Base-by-base conservation (phyloP, 2,329 filamentous ascomycete genomes). In the Magnaporthiopsis rhizophila region DNA sequence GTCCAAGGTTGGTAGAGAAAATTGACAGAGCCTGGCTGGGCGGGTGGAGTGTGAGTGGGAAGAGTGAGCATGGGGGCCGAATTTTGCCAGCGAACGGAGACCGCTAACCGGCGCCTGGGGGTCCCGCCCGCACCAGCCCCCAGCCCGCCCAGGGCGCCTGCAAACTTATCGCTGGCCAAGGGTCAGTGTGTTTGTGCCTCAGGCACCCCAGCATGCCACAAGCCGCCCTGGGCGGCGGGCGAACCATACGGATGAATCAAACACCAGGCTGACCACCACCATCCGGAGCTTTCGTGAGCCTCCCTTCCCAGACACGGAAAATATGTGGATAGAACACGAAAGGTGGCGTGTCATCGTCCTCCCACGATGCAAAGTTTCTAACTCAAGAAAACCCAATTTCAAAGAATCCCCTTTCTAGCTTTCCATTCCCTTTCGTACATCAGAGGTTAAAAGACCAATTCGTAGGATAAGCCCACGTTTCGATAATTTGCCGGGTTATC, bases 11-110 rank as follows among this genome's bases (percentile, higher is more conserved):
- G 18, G 26, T 56, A 24, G 36, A 50, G 38, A 56, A 34, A 62
- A 62, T 45, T 26, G 9, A 45, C 53, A 62, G 61, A 62, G 61
- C 61, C 58, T 60, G 58, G 58, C 45, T n/a, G 45, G 58, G 58
- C 28, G 12, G 58, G 58, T 32, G 57, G 57, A 24, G 61, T 34
- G 45, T 45, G 45, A 53, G 45, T 62, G 61, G 61, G 53, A 62
- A 62, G 53, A 53, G 21, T 21, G 45, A 53, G 26, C 45, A 53
- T 62, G 45, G 61, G 61, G 45, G 45, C 3, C 45, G 45, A 62
- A 45, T 13, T 57, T 45, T 28, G 36, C 28, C 15, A 50, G 38
- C 21, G 34, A 53, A 62, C 58, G 12, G 34, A 36, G 12, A 28
- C 57, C 57, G 57, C 57, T 32, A 30, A 58, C 57, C n/a, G 30